Evolutionary conservation across 2,329 filamentous ascomycete genomes (phyloP).

Genomic region (Hymenoscyphus infarciens): DNA sequence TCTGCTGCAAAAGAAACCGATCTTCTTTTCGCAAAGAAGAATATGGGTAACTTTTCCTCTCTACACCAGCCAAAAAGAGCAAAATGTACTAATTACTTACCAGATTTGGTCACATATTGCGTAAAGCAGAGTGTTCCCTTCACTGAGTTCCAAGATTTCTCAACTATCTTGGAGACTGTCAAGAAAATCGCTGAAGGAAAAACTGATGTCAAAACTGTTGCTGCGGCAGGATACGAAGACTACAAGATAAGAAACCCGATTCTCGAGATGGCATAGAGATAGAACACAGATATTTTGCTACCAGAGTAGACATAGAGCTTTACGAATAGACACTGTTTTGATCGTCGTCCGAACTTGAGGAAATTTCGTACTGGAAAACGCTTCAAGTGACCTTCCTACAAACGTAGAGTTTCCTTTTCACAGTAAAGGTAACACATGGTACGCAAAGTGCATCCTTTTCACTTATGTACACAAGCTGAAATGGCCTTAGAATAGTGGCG

Average conservation of each 20-base stretch:
- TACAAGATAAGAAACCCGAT: constrained; percentile 22
- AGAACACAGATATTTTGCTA: constrained; percentile 1
- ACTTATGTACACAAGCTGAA: no score
- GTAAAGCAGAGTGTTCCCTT: constrained; percentile 81
- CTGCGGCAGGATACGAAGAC: constrained; percentile 38
- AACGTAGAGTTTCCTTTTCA: no score
- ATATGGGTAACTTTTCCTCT: constrained; percentile 58
- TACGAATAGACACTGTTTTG: constrained; percentile 6
- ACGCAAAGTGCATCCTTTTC: no score
- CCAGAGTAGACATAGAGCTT: neutral
- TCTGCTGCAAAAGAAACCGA: constrained; percentile 92
- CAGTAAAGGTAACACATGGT: no score
- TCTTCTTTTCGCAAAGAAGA: constrained; percentile 88
- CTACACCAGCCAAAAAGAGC: neutral
- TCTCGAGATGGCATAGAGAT: constrained; percentile 11
- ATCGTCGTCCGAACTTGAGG: neutral
- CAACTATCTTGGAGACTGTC: constrained; percentile 70
- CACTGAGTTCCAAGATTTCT: constrained; percentile 82
- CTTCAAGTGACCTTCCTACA: no score
- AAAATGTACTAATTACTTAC: constrained; percentile 18
- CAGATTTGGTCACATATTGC: constrained; percentile 85
- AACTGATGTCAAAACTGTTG: constrained; percentile 66
- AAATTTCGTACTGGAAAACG: neutral
- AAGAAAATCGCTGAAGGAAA: constrained; percentile 75
- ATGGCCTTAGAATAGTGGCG: no score